phyloP scores from a whole-genome alignment of 2,329 filamentous ascomycete species.

The Proliferodiscus dingleyae region DNA sequence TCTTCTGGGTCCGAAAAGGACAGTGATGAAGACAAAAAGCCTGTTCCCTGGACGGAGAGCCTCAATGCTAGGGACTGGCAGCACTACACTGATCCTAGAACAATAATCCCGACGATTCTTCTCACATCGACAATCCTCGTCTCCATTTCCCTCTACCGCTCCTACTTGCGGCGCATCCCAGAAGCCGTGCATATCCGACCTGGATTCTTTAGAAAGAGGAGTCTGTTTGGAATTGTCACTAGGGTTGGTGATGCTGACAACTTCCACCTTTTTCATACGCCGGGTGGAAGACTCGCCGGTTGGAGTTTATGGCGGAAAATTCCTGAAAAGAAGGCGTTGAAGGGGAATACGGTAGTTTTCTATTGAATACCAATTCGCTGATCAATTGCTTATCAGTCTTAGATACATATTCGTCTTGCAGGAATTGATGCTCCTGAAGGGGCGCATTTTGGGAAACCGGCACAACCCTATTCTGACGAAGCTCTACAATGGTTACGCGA shows the following conservation, averaged over 20 bases:
- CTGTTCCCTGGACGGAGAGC: slow-evolving; percentile 38
- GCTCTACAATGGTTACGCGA: slow-evolving; percentile 74
- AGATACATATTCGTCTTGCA: slow-evolving; percentile 86
- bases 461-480: slow-evolving; percentile 78
- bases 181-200: slow-evolving; percentile 70
- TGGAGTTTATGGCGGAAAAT: slow-evolving; percentile 81
- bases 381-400: slow-evolving; percentile 14
- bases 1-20: slow-evolving; percentile 30
- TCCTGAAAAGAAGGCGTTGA: slow-evolving; percentile 64
- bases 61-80: slow-evolving; percentile 48
- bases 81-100: slow-evolving; percentile 50
- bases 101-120: slow-evolving; percentile 48
- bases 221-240: slow-evolving; percentile 79
- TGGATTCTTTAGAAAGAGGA: slow-evolving; percentile 67
- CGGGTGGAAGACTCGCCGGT: slow-evolving; percentile 77
- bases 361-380: slow-evolving; percentile 1
- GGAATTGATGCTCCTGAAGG: slow-evolving; percentile 91
- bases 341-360: slow-evolving; percentile 66
- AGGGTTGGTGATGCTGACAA: slow-evolving; percentile 96
- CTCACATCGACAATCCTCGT: slow-evolving; percentile 52
- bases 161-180: slow-evolving; percentile 80
- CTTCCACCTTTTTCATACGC: slow-evolving; percentile 91
- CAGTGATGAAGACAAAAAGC: slow-evolving; percentile 29
- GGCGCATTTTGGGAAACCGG: slow-evolving; percentile 84
- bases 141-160: slow-evolving; percentile 59